Evolutionary conservation across 768 basidiomycete species (phyloP).

Genomic region (Mrakia hoshinonis): DNA sequence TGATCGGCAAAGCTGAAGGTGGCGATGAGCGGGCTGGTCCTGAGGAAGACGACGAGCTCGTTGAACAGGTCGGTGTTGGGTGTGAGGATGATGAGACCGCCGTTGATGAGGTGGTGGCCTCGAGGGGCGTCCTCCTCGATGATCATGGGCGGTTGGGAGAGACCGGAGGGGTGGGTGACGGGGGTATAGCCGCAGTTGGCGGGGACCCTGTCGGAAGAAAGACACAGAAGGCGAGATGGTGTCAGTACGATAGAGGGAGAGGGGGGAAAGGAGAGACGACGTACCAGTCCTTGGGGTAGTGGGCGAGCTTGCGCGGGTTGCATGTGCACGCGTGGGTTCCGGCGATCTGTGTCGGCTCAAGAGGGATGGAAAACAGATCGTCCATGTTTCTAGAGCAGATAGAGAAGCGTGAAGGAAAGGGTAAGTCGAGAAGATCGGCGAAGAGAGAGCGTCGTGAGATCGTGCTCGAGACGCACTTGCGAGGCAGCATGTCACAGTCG

Average conservation of each 20-base stretch:
- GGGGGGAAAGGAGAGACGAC: constrained; percentile 27
- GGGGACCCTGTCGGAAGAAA: constrained; percentile 58
- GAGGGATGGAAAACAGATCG: constrained; percentile 47
- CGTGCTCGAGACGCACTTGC: constrained; percentile 42
- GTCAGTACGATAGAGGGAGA: not conserved
- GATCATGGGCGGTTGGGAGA: constrained; percentile 44
- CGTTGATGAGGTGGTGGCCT: constrained; percentile 76
- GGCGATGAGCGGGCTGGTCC: constrained; percentile 48
- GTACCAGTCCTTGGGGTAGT: constrained; percentile 85
- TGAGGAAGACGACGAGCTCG: constrained; percentile 52
- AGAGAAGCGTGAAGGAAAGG: not conserved
- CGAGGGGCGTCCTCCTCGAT: constrained; percentile 51
- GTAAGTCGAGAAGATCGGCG: not conserved
- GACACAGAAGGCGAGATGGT: not conserved
- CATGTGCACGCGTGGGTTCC: constrained; percentile 87
- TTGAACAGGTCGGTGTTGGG: constrained; percentile 57
- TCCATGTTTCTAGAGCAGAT: constrained; percentile 58
- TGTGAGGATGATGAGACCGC: constrained; percentile 73
- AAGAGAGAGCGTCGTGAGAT: not conserved
- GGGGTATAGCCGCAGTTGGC: constrained; percentile 76
- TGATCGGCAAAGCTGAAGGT: constrained; percentile 80
- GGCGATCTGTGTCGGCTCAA: constrained; percentile 53
- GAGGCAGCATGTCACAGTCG: constrained; percentile 81
- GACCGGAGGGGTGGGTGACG: constrained; percentile 43
- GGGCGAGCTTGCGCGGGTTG: constrained; percentile 72